Conservation (phyloP, 2,329 filamentous ascomycete species). For the Endothia cerciana region DNA sequence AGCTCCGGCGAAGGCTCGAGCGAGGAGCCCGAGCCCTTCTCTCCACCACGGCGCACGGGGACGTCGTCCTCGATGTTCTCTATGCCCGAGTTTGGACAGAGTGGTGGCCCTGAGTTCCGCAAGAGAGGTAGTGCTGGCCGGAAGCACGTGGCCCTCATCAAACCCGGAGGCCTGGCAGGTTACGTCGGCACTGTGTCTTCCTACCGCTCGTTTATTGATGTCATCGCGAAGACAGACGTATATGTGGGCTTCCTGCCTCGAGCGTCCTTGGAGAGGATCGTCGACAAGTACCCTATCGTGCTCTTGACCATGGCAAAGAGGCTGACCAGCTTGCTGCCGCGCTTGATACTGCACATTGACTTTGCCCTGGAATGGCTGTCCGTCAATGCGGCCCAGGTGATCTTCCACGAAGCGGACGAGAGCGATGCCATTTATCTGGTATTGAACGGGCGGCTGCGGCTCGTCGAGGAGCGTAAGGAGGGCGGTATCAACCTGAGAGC, state of each 20-base stretch:
- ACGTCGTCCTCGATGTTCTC: slow-evolving; percentile 35
- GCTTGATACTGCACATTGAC: slow-evolving; percentile 92
- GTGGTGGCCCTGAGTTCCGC: slow-evolving; percentile 42
- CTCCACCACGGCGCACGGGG: slow-evolving; percentile 21
- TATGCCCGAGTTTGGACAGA: slow-evolving; percentile 33
- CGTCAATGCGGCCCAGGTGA: slow-evolving; percentile 90
- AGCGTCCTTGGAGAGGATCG: slow-evolving; percentile 83
- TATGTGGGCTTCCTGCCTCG: slow-evolving; percentile 95
- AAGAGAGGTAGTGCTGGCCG: slow-evolving; percentile 53
- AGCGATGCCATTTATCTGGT: slow-evolving; percentile 99
- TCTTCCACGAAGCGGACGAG: slow-evolving; percentile 91
- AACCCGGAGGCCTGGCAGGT: slow-evolving; percentile 90
- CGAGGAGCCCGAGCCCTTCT: slow-evolving; percentile 38
- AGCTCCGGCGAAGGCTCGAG: slow-evolving; percentile 40
- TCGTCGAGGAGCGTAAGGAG: slow-evolving; percentile 80
- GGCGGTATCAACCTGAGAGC: slow-evolving; percentile 84
- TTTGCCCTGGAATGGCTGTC: slow-evolving; percentile 99
- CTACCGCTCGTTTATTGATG: slow-evolving; percentile 94
- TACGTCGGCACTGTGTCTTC: slow-evolving; percentile 95
- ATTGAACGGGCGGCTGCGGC: slow-evolving; percentile 85
- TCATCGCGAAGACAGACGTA: slow-evolving; percentile 96
- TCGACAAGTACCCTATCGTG: slow-evolving; percentile 89
- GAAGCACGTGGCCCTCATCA: slow-evolving; percentile 85
- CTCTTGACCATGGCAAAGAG: slow-evolving; percentile 95
- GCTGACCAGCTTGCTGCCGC: slow-evolving; percentile 84